These are phyloP conservation scores for Aspergillus melleus DNA, from an alignment of 2,329 filamentous ascomycete genomes.

Conservation along the genomic window DNA sequence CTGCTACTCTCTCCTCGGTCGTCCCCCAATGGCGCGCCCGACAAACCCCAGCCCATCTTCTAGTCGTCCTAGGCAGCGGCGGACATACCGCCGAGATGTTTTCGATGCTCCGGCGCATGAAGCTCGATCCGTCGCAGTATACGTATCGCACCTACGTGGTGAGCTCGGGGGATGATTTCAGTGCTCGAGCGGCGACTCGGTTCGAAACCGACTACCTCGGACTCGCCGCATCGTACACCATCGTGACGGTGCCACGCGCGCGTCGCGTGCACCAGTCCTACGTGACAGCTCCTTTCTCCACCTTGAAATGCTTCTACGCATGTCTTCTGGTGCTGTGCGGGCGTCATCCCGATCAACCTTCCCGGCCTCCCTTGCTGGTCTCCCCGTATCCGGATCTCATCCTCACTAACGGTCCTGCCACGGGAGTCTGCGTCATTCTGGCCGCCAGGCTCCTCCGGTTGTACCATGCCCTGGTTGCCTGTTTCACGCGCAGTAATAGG, in stretches of 20 bases:
- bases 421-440: slow-evolving; percentile 72
- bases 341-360: slow-evolving; percentile 34
- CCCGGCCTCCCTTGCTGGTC: slow-evolving; percentile 21
- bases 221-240: slow-evolving; percentile 53
- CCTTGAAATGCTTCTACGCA: slow-evolving; percentile 63
- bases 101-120: slow-evolving; percentile 69
- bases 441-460: slow-evolving; percentile 59
- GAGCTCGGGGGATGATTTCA: slow-evolving; percentile 73
- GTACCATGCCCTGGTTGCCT: slow-evolving; percentile 34
- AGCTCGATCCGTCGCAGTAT: slow-evolving; percentile 48
- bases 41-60: slow-evolving; percentile 56
- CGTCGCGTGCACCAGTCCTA: slow-evolving; percentile 80
- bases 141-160: slow-evolving; percentile 78
- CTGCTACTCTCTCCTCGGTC: background rate
- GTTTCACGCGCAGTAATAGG: slow-evolving; percentile 7
- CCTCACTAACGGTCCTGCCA: slow-evolving; percentile 85
- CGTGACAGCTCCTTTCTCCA: slow-evolving; percentile 69
- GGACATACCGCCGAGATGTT: slow-evolving; percentile 96
- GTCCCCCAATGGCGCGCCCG: slow-evolving; percentile 31
- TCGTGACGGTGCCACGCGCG: slow-evolving; percentile 72
- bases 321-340: slow-evolving; percentile 59
- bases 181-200: slow-evolving; percentile 60
- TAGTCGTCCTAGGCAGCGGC: slow-evolving; percentile 86
- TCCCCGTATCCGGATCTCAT: slow-evolving; percentile 69
- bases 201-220: slow-evolving; percentile 55